Evolutionary conservation across 2,329 filamentous ascomycete genomes (phyloP).

Genomic region (Malbranchea zuffiana): DNA sequence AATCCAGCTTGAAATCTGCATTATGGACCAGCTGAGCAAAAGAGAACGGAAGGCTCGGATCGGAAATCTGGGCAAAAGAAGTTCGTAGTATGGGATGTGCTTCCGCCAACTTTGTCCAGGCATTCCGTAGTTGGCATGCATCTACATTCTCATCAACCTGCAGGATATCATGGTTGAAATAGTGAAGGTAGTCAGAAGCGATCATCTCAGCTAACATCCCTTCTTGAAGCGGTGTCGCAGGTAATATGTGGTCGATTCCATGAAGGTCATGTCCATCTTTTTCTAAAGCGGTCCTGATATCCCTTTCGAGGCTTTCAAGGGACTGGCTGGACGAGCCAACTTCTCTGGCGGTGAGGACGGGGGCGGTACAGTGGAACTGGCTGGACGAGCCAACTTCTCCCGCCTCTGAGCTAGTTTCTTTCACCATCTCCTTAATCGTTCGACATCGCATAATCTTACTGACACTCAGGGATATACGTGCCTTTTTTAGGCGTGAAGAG

Average conservation of each 20-base stretch:
- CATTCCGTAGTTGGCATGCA: constrained; percentile 43
- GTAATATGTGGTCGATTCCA: constrained; percentile 51
- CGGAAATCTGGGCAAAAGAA: constrained; percentile 55
- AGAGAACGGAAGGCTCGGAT: constrained; percentile 44
- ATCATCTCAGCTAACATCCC: constrained; percentile 76
- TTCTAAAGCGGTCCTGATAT: constrained; percentile 33
- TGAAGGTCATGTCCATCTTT: constrained; percentile 27
- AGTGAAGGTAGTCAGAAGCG: constrained; percentile 59
- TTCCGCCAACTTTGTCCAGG: constrained; percentile 52
- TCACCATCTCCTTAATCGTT: constrained; percentile 53
- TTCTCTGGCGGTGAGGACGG: constrained; percentile 9
- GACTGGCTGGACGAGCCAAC: neutral
- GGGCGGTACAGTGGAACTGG: too few species aligned
- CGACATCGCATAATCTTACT: constrained; percentile 65
- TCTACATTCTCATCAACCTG: constrained; percentile 48
- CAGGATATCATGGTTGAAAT: constrained; percentile 77
- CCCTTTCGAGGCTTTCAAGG: constrained; percentile 13
- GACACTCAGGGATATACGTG: constrained; percentile 52
- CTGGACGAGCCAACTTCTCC: constrained; percentile 1
- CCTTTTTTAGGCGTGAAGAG: constrained; percentile 56
- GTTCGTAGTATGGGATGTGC: constrained; percentile 64
- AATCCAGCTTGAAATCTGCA: constrained; percentile 22
- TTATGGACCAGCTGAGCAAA: constrained; percentile 47
- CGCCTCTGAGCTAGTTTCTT: constrained; percentile 13
- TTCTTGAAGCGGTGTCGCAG: constrained; percentile 75